phyloP scores from a whole-genome alignment of 768 basidiomycete genomes.

The Mycena amicta region DNA sequence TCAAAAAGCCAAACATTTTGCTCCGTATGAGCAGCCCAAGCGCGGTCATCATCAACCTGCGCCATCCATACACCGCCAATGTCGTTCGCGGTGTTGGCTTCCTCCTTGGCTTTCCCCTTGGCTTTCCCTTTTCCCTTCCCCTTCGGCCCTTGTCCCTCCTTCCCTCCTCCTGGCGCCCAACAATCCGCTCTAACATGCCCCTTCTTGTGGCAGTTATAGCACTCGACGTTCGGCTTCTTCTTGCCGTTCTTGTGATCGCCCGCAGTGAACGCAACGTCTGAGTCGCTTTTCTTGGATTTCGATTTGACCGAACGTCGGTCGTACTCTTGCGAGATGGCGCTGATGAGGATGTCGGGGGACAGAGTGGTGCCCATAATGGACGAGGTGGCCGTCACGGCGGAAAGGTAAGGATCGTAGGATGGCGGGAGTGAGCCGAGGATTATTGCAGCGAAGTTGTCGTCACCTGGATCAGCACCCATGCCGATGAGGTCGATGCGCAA shows the following conservation, averaged over 20 bases:
- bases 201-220: no score
- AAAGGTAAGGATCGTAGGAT: constrained; percentile 25
- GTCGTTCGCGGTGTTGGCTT: constrained; percentile 2
- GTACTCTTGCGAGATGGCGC: constrained; percentile 20
- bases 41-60: no score
- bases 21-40: no score
- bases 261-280: no score
- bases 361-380: constrained; percentile 13
- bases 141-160: no score
- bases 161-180: no score
- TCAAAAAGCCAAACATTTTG: no score
- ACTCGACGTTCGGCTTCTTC: no score
- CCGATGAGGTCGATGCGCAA: constrained; percentile 20
- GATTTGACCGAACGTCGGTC: constrained; percentile 12
- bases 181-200: no score
- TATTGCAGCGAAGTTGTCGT: constrained; percentile 26
- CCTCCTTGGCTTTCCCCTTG: constrained; percentile 5
- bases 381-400: constrained; percentile 23
- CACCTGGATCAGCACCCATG: constrained; percentile 24
- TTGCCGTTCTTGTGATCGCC: no score
- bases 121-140: constrained; percentile 1
- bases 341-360: constrained; percentile 21
- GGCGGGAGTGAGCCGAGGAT: constrained; percentile 28
- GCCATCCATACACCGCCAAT: constrained; percentile 18
- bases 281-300: constrained; percentile 15